phyloP scores from a whole-genome alignment of 805 yeast genomes.

The Suhomyces xylopsoci region DNA sequence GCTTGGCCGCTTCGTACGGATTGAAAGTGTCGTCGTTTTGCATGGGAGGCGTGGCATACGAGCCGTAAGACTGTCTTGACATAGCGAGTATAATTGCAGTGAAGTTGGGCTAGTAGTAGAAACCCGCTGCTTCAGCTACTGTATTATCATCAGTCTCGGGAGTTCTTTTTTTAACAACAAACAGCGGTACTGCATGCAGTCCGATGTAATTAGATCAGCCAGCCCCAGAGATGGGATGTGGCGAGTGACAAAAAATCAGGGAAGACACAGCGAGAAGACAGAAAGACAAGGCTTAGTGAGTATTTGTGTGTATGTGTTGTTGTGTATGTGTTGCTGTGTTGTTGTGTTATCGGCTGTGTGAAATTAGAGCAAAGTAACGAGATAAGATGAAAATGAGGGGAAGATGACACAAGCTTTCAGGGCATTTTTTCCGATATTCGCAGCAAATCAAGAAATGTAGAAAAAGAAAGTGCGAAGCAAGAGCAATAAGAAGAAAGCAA shows the following conservation, averaged over 20 bases:
- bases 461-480: no score
- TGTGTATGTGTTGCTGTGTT: no score
- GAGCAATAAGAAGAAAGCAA: neutral
- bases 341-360: no score
- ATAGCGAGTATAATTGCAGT: neutral
- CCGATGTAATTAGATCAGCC: neutral
- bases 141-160: neutral
- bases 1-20: constrained; percentile 26
- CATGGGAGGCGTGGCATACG: constrained; percentile 3
- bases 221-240: neutral
- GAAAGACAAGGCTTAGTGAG: no score
- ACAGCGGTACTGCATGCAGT: constrained; percentile 1
- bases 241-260: no score
- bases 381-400: no score
- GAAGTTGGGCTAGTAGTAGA: neutral
- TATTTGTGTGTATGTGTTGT: no score
- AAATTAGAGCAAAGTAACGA: no score
- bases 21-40: constrained; percentile 11
- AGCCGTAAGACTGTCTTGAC: neutral
- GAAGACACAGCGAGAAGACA: no score
- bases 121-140: neutral
- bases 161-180: constrained; percentile 4
- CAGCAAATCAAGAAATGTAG: neutral
- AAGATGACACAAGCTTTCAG: no score
- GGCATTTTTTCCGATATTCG: neutral